Conservation (phyloP, 805 yeast genomes). For the Ogataea nakhonphanomensis region DNA sequence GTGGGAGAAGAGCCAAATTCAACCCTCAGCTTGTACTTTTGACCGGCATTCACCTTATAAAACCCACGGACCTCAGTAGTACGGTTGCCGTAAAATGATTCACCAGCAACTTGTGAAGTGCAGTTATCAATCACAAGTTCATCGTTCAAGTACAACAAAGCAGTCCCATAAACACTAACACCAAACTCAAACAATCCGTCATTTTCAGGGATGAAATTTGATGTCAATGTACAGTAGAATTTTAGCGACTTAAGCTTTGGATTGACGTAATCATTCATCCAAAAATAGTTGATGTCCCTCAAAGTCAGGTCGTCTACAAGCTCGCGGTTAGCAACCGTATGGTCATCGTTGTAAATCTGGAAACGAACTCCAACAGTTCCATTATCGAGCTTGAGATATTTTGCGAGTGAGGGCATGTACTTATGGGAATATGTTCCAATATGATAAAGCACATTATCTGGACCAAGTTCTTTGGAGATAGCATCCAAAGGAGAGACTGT, state of each 20-base stretch:
- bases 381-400: constrained; percentile 13
- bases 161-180: constrained; percentile 50
- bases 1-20: constrained; percentile 53
- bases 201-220: constrained; percentile 43
- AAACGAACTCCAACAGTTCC: constrained; percentile 24
- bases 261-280: constrained; percentile 12
- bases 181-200: constrained; percentile 52
- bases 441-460: constrained; percentile 18
- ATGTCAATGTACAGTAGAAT: constrained; percentile 44
- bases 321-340: constrained; percentile 15
- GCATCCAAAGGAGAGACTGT: constrained; percentile 47
- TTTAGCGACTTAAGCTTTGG: constrained; percentile 26
- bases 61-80: constrained; percentile 46
- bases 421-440: constrained; percentile 37
- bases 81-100: constrained; percentile 52
- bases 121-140: constrained; percentile 53
- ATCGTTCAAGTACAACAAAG: constrained; percentile 50
- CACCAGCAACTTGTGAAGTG: constrained; percentile 48
- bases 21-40: constrained; percentile 41
- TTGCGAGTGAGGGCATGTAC: constrained; percentile 34
- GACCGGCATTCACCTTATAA: constrained; percentile 41
- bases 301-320: constrained; percentile 11
- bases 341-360: constrained; percentile 26
- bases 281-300: constrained; percentile 10
- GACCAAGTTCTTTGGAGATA: constrained; percentile 31